Evolutionary conservation across 2,329 filamentous ascomycete species (phyloP).

Genomic region (Basipetospora chlamydospora): DNA sequence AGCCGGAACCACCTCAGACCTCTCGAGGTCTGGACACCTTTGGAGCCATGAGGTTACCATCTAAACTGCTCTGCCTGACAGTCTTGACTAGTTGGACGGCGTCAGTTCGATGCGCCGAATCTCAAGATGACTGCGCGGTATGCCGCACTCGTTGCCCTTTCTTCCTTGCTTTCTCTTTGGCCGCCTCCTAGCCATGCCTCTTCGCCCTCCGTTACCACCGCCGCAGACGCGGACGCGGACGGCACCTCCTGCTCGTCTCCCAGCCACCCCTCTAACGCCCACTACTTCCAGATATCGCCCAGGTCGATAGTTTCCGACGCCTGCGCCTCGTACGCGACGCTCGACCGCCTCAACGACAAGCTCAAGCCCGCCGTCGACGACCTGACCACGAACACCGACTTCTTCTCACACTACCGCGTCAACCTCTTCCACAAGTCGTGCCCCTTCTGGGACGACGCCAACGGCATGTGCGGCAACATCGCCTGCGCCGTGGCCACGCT

Average conservation of each 20-base stretch:
- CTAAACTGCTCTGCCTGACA: conserved; percentile 39
- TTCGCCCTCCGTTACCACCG: conserved; percentile 6
- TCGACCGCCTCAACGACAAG: conserved; percentile 68
- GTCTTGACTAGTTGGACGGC: conserved; percentile 40
- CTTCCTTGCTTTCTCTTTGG: conserved; percentile 9
- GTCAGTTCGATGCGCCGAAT: conserved; percentile 26
- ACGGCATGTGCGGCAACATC: conserved; percentile 91
- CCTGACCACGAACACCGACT: conserved; percentile 79
- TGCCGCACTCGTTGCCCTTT: conserved; percentile 15
- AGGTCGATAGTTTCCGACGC: conserved; percentile 84
- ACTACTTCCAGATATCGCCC: conserved; percentile 58
- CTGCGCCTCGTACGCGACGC: conserved; percentile 81
- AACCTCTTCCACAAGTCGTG: conserved; percentile 92
- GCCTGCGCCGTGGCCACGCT: conserved; percentile 91
- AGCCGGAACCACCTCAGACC: neutral
- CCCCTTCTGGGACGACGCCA: conserved; percentile 89
- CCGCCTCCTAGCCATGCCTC: conserved; percentile 8
- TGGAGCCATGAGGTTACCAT: conserved; percentile 34
- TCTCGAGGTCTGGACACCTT: conserved; percentile 3
- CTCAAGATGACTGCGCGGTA: conserved; percentile 39
- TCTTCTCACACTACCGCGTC: conserved; percentile 93
- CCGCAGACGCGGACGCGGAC: neutral
- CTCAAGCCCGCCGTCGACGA: conserved; percentile 66
- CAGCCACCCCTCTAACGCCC: conserved; percentile 22
- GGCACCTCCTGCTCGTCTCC: neutral